Evolutionary conservation across 2,329 filamentous ascomycete species (phyloP), one percentile per base, ranked within the genome.

Genomic region (Talaromyces atroroseus): DNA sequence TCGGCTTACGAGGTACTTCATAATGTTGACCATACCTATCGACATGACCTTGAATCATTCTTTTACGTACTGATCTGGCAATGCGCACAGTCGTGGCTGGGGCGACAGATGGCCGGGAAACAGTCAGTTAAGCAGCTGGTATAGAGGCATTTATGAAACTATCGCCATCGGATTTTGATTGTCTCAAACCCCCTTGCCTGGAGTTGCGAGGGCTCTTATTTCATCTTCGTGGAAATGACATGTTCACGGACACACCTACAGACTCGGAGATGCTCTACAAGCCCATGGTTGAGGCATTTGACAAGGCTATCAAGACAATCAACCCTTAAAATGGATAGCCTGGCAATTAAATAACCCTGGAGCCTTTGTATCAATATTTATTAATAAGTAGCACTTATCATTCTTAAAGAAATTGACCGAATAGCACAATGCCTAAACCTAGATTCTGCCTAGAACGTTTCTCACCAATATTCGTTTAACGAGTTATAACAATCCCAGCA

Each of bases 1-100:
- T 48, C 73, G 64, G 69, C 66, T 0, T 65, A 71, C 32, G 65
- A 70, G 51, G 67, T 75, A 10, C 58, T 75, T 7, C 49, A 60
- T n/a, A 62, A 58, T 7, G 58, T 60, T 3, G 58, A 63, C 32
- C 65, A 72, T 53, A 73, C 64, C 20, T 73, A 69, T 58, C 64
- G 64, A 23, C 64, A 71, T 49, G 65, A 70, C 57, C 61, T 69
- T 21, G 65, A 70, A 56, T 71, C 64, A 44, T 66, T 69, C 53
- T 66, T 71, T 58, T 68, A 71, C 46, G 63, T 70, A 23, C 61
- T 70, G 40, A 34, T 68, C 59, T 70, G 58, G 63, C 48, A n/a
- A 34, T 50, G 48, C 26, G 48, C 10, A 5, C 48, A n/a, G 48
- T 36, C 48, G 26, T 16, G 24, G 26, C 18, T 50, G 24, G 48